These are phyloP conservation scores for Stachybotrys chlorohalonatus DNA, from an alignment of 2,329 filamentous ascomycete genomes.

Conservation along the genomic window DNA sequence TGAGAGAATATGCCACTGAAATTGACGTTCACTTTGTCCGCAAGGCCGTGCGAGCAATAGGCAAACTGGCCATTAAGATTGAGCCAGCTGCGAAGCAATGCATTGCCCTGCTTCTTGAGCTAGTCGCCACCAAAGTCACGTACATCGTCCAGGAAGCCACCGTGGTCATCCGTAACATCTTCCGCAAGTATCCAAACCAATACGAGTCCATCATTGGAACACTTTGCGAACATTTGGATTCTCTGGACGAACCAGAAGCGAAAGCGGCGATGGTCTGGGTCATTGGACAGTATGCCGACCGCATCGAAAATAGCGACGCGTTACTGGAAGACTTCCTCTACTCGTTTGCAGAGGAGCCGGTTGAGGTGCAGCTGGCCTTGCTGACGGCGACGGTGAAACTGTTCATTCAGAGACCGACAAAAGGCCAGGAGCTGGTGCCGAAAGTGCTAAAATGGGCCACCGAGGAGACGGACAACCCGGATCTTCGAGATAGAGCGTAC, in stretches of 20 bases:
- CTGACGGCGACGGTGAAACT: conserved; percentile 95
- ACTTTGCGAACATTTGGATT: conserved; percentile 92
- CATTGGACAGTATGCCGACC: conserved; percentile 93
- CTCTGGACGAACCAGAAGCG: conserved; percentile 91
- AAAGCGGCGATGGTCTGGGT: conserved; percentile 99
- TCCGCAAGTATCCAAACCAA: conserved; percentile 97
- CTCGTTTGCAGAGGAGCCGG: conserved; percentile 85
- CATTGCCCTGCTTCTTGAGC: conserved; percentile 84
- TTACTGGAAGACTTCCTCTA: conserved; percentile 92
- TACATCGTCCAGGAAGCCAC: conserved; percentile 99
- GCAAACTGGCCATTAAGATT: conserved; percentile 97
- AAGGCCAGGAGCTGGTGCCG: conserved; percentile 86
- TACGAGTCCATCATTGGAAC: conserved; percentile 97
- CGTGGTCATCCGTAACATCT: conserved; percentile 97
- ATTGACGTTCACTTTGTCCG: conserved; percentile 98
- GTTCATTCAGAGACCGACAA: conserved; percentile 93
- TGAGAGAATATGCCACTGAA: conserved; percentile 94
- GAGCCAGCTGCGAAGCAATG: conserved; percentile 85
- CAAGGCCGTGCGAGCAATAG: conserved; percentile 94
- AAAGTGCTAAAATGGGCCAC: conserved; percentile 98
- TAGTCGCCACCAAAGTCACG: conserved; percentile 95
- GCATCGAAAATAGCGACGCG: conserved; percentile 93
- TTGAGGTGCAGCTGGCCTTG: conserved; percentile 90
- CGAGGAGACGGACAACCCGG: conserved; percentile 97
- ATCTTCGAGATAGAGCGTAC: conserved; percentile 89